Evolutionary conservation across 352 stramenopile species (phyloP).

Genomic region (Globisporangium paddicum): DNA sequence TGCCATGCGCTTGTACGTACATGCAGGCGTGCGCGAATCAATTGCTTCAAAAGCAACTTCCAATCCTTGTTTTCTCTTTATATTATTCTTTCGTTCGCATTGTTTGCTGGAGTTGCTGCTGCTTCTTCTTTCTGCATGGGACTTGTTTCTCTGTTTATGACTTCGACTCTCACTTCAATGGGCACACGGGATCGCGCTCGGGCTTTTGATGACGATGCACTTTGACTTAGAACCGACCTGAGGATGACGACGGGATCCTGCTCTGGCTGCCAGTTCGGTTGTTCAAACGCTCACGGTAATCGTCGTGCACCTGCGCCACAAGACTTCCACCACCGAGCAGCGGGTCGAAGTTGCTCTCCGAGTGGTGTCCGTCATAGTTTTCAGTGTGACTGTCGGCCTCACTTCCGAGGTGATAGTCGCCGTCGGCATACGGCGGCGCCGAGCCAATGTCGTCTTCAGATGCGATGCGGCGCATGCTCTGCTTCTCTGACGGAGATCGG

Average conservation of each 20-base stretch:
- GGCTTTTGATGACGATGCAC: background rate
- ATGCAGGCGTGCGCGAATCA: no score
- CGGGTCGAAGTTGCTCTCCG: constrained; percentile 54
- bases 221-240: constrained; percentile 8
- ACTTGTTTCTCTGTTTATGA: background rate
- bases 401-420: constrained; percentile 15
- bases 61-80: background rate
- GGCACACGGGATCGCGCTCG: background rate
- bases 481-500: constrained; percentile 16
- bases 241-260: constrained; percentile 15
- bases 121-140: background rate
- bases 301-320: constrained; percentile 67
- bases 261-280: constrained; percentile 29
- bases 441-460: constrained; percentile 9
- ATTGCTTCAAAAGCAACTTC: no score
- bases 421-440: background rate
- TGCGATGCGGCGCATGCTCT: constrained; percentile 13
- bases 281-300: constrained; percentile 69
- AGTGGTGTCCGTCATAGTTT: constrained; percentile 15
- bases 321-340: constrained; percentile 56
- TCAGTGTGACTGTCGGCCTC: constrained; percentile 19
- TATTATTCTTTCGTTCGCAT: background rate
- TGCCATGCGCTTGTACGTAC: no score
- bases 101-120: background rate
- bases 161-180: background rate